Evolutionary conservation across 2,329 filamentous ascomycete genomes (phyloP), one percentile per base, ranked within the genome.

Genomic region (Neonectria punicea): DNA sequence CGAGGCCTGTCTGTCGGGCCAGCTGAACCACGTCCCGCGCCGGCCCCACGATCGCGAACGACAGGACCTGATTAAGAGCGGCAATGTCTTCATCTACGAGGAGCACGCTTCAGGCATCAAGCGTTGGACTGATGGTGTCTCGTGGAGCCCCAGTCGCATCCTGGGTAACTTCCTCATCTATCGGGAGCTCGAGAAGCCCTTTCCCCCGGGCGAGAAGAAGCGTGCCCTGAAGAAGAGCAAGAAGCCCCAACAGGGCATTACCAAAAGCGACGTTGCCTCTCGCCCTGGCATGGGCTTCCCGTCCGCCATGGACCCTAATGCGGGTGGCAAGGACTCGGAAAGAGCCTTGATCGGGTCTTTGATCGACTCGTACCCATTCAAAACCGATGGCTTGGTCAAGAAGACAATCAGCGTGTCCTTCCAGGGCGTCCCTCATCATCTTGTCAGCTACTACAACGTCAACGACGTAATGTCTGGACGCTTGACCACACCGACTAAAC

Each of bases 51-150:
- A 97, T 74, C 87, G 93, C 56, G 94, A 97, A 79, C 87, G 94
- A 56, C 84, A 85, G 25, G 85, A 88, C 20, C 87, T 97, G 56
- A 96, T 97, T 75, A 87, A 87, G 70, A 97, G 93, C 71, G 94
- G 94, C 39, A 91, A 92, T 70, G 88, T 97, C 51, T 96, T 97
- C 80, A 93, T 97, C 70, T 98, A 97, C 78, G 93, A 97, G 75
- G 93, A 97, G 77, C 91, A 93, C 66, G 90, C 93, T 0, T 97
- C 94, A 0, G 93, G 93, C 5, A 97, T 97, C 81, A 97, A 97
- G 81, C 87, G 94, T 61, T 98, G 94, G 94, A 97, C 94, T 0
- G 94, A 98, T 72, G 94, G 94, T 14, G 89, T 95, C 11, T 90
- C 91, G 7, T 98, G 94, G 94, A 97, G 93, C 71, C 94, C 94